A percentile compares a stretch with the other conserved stretches of the same genome.
phyloP scores from a whole-genome alignment of 768 basidiomycete species.

The Kwoniella bestiolae region DNA sequence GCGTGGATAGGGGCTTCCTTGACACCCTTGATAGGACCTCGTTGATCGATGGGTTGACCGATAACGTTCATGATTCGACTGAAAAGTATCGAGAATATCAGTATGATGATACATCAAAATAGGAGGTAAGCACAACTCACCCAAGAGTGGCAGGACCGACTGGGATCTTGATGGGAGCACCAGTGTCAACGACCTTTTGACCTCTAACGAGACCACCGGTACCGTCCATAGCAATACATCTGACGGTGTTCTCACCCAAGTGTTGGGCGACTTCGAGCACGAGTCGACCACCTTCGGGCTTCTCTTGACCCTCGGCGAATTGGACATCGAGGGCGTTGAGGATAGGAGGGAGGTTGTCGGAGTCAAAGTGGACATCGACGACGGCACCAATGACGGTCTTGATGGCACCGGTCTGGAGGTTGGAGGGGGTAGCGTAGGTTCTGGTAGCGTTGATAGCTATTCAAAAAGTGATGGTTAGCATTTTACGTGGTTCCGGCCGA shows the following conservation, averaged over 20 bases:
- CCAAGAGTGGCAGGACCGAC: constrained; percentile 90
- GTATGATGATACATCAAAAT: neutral
- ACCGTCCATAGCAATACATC: constrained; percentile 99
- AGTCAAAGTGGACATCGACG: constrained; percentile 98
- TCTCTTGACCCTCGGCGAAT: constrained; percentile 57
- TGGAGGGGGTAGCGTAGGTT: constrained; percentile 88
- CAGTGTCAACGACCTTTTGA: constrained; percentile 94
- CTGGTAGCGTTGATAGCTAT: constrained; percentile 60
- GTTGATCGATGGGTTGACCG: constrained; percentile 99
- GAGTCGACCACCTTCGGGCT: constrained; percentile 91
- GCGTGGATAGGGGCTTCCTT: constrained; percentile 92
- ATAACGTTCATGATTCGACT: constrained; percentile 99
- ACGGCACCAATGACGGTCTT: constrained; percentile 99
- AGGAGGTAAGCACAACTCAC: constrained; percentile 32
- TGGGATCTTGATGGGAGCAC: constrained; percentile 93
- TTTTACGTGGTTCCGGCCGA: constrained; percentile 12
- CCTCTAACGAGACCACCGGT: constrained; percentile 99
- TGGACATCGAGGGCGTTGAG: constrained; percentile 98
- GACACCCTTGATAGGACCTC: constrained; percentile 97
- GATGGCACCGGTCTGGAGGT: constrained; percentile 72
- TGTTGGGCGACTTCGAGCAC: constrained; percentile 99
- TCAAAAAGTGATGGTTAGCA: constrained; percentile 4
- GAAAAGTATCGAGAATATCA: constrained; percentile 8
- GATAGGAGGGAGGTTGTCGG: constrained; percentile 92
- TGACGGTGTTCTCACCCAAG: constrained; percentile 97